Base-by-base conservation (phyloP, 345 rosid species). In the Gossypium australe region DNA sequence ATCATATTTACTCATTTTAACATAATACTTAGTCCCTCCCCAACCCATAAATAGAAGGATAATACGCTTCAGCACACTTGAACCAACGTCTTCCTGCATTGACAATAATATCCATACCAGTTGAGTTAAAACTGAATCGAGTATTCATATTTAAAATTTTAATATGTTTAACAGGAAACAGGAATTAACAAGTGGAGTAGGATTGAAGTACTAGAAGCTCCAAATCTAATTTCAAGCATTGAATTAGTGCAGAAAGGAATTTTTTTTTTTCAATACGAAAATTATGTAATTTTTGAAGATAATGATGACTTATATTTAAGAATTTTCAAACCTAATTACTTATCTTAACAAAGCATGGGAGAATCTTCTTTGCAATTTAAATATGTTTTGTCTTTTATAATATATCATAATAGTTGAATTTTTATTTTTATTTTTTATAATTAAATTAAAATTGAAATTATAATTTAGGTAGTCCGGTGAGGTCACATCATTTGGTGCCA, bases 311-410 rank as follows among this genome's bases (percentile, higher is more conserved):
- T 17, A 74, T 70, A 29, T 59, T n/a, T 7, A 71, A 71, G 14
- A 49, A 58, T 11, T 43, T 62, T 74, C 20, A 44, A 75, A 44
- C 2, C 53, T 16, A 65, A 53, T 14, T 43, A 22, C 41, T 56
- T 47, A 47, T 43, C 66, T 60, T 11, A 41, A 59, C 44, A 25
- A n/a, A 78, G 57, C 67, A 62, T 48, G 47, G 48, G 10, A 14
- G 78, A 82, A 81, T 81, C 77, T 70, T 55, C 1, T 16, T 78
- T 14, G 67, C 52, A 48, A 48, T 48, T 48, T 11, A 48, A 11
- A 48, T 11, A 2, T 48, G 14, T 48, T 48, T 9, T 12, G 3
- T 48, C 41, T 34, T 34, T 34, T 34, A 5, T 34, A 34, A 34
- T 34, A 34, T 34, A 34, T 34, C 41, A 34, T 53, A 18, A 53